phyloP scores from a whole-genome alignment of 2,329 filamentous ascomycete genomes.

The Fusarium devonianum region DNA sequence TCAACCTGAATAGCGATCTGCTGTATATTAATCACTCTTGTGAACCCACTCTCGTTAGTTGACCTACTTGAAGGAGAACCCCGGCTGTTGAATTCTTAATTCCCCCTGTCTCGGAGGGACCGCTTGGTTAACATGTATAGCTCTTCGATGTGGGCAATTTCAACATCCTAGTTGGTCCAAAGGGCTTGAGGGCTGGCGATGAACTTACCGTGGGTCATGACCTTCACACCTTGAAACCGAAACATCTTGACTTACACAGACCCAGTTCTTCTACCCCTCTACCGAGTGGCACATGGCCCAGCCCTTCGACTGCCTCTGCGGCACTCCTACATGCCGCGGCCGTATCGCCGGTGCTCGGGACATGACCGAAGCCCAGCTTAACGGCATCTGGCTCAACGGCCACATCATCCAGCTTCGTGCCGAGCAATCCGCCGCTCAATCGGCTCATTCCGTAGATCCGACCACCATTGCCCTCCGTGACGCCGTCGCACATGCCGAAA shows the following conservation, averaged over 20 bases:
- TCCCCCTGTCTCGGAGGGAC: not conserved
- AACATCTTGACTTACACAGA: conserved; percentile 3
- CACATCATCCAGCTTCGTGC: conserved; percentile 66
- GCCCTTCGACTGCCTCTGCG: conserved; percentile 72
- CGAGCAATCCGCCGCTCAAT: conserved; percentile 42
- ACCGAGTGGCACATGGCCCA: conserved; percentile 80
- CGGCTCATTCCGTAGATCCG: conserved; percentile 44
- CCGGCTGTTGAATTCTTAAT: conserved; percentile 4
- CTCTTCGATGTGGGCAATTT: conserved; percentile 67
- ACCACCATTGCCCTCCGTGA: conserved; percentile 53
- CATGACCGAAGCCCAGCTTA: conserved; percentile 62
- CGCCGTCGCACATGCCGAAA: conserved; percentile 55
- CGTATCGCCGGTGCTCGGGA: conserved; percentile 68
- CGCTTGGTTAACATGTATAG: conserved; percentile 45
- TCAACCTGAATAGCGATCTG: conserved; percentile 71
- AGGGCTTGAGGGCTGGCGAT: conserved; percentile 61
- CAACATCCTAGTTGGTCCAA: conserved; percentile 64
- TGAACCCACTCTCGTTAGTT: conserved; percentile 68
- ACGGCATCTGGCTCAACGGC: conserved; percentile 66
- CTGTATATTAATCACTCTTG: conserved; percentile 75
- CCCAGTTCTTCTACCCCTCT: conserved; percentile 75
- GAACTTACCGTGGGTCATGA: conserved; percentile 59
- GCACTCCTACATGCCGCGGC: conserved; percentile 63
- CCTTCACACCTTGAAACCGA: too few relatives aligned
- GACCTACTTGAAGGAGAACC: conserved; percentile 25